Conservation (phyloP, 257 asterid species). For the Plectranthus barbatus region DNA sequence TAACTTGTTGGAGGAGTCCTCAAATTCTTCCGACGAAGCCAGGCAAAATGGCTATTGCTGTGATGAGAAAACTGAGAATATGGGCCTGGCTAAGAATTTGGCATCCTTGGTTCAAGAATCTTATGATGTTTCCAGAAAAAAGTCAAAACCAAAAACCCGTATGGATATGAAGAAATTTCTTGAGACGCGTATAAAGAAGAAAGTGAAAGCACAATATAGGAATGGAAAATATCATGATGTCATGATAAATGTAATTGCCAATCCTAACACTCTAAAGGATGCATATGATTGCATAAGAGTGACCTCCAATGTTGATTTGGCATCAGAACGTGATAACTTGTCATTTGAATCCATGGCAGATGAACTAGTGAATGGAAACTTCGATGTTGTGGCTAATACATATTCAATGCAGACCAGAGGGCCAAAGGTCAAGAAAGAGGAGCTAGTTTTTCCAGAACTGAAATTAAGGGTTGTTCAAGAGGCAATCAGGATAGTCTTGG, state of each 20-base stretch:
- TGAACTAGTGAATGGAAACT: slow-evolving; percentile 55
- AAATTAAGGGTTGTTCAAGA: slow-evolving; percentile 72
- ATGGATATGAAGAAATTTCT: slow-evolving; percentile 53
- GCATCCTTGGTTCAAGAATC: slow-evolving; percentile 79
- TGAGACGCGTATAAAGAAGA: slow-evolving; percentile 67
- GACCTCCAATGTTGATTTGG: slow-evolving; percentile 53
- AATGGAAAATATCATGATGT: slow-evolving; percentile 68
- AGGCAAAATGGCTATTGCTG: slow-evolving; percentile 5
- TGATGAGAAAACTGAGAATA: slow-evolving; percentile 21
- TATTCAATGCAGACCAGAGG: slow-evolving; percentile 58
- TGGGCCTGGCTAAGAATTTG: slow-evolving; percentile 56
- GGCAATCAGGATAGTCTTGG: slow-evolving; percentile 73
- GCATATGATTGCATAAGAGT: slow-evolving; percentile 66
- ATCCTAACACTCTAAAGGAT: slow-evolving; percentile 63
- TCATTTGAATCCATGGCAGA: slow-evolving; percentile 66
- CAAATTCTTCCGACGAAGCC: slow-evolving; percentile 11
- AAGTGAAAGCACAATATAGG: slow-evolving; percentile 63
- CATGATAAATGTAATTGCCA: slow-evolving; percentile 62
- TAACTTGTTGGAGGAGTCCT: slow-evolving; percentile 33
- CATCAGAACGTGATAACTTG: slow-evolving; percentile 32
- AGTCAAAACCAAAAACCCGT: slow-evolving; percentile 35
- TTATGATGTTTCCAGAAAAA: slow-evolving; percentile 24
- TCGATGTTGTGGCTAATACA: slow-evolving; percentile 55
- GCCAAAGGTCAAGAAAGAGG: slow-evolving; percentile 40
- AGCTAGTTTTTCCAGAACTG: slow-evolving; percentile 56